Evolutionary conservation across 176 grass and related monocot genomes (phyloP).

Genomic region (Saccharum spontaneum): DNA sequence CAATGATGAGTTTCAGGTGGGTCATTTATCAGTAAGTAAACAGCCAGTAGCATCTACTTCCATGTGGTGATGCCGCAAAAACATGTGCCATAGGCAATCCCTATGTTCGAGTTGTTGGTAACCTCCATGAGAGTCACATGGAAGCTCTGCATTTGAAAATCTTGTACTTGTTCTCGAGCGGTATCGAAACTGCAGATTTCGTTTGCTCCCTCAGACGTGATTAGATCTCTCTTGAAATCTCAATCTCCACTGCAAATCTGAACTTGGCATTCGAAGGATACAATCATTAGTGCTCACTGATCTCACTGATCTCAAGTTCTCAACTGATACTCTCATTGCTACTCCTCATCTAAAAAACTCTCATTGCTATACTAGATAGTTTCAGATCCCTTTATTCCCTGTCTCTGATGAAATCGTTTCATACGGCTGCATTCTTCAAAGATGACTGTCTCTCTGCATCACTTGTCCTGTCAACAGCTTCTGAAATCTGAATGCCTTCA

Average conservation of each 20-base stretch:
- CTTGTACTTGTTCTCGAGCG: not conserved
- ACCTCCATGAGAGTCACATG: constrained; percentile 50
- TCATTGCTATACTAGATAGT: not conserved
- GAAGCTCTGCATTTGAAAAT: constrained; percentile 17
- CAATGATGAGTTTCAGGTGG: constrained; percentile 83
- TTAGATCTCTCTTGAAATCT: constrained; percentile 27
- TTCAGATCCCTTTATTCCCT: not conserved
- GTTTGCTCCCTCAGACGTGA: constrained; percentile 7
- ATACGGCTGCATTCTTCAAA: not conserved
- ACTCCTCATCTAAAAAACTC: not conserved
- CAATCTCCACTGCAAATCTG: constrained; percentile 12
- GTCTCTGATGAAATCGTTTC: not conserved
- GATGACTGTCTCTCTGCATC: not conserved
- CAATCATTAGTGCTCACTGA: not conserved
- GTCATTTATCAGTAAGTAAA: constrained; percentile 36
- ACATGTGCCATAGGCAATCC: constrained; percentile 54
- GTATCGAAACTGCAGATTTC: constrained; percentile 27
- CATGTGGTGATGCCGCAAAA: constrained; percentile 59
- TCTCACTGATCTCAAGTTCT: not conserved
- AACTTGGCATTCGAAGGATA: constrained; percentile 4
- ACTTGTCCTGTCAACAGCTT: not conserved
- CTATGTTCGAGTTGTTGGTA: constrained; percentile 27
- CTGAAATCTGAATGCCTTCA: not conserved
- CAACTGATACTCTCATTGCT: not conserved
- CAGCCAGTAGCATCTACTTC: constrained; percentile 44